Evolutionary conservation across 805 yeast species (phyloP), one percentile per base, ranked within the genome.

Genomic region (Sugiyamaella smithiae): DNA sequence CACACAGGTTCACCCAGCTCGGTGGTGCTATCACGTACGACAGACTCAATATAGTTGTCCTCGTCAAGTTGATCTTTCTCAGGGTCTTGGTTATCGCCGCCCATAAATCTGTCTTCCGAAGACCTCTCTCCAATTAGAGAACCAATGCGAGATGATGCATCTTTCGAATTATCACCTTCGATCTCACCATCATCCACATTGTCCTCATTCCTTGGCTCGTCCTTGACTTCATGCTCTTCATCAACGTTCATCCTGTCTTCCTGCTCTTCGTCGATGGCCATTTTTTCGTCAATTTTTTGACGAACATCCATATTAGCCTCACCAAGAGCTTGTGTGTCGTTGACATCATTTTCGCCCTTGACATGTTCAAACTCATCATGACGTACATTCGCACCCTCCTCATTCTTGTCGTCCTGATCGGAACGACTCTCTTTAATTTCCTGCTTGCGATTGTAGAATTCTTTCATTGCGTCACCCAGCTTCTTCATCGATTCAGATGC

Each of bases 261-360:
- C 12, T 62, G 66, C n/a, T 65, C 63, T 16, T 65, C 71, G 4
- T 70, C 76, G 2, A 67, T 67, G 3, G 63, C 63, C 62, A 63
- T 57, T 19, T 56, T 55, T 23, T 67, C 68, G 23, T 50, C 52
- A 85, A 49, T 87, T 89, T 82, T 65, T 62, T 88, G 93, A 12
- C 78, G 70, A 60, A 85, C 89, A 40, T 89, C 96, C 59, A 82
- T 77, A 51, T 81, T 80, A 4, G 97, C 95, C 38, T 90, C 82
- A 19, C 98, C 98, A 45, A 93, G 69, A 0, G 98, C 99, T 66
- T 93, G 98, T 0, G 96, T 87, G 43, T 87, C 90, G 48, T 71
- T 74, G 24, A 84, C 81, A 2, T 91, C 80, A 52, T 85, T 84
- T 40, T 84, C 90, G 42, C 65, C 61, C 11, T 54, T 67, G 6